phyloP scores from a whole-genome alignment of 2,329 filamentous ascomycete species.

The Emergomyces orientalis region DNA sequence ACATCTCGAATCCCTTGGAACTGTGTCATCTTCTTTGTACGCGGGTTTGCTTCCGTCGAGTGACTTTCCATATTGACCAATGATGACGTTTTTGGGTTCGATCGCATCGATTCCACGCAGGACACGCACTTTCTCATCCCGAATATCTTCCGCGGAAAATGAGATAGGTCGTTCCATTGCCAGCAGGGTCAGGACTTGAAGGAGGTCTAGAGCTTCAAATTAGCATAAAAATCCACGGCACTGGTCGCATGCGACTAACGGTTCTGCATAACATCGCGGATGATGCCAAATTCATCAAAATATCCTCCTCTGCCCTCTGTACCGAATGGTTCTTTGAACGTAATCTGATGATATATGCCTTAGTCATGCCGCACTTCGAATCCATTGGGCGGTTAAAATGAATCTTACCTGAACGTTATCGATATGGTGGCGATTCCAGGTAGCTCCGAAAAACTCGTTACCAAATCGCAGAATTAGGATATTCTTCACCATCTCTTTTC shows the following conservation, averaged over 20 bases:
- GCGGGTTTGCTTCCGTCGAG: slow-evolving; percentile 92
- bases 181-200: slow-evolving; percentile 90
- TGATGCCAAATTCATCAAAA: slow-evolving; percentile 99
- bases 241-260: slow-evolving; percentile 40
- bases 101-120: slow-evolving; percentile 87
- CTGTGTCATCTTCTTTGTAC: slow-evolving; percentile 98
- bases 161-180: slow-evolving; percentile 98
- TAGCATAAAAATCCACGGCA: background rate
- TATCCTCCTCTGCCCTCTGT: slow-evolving; percentile 97
- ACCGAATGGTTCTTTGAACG: slow-evolving; percentile 98
- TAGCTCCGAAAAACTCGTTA: slow-evolving; percentile 96
- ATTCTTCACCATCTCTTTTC: slow-evolving; percentile 99
- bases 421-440: slow-evolving; percentile 98
- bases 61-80: slow-evolving; percentile 95
- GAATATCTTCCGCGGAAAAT: slow-evolving; percentile 95
- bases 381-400: background rate
- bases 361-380: background rate
- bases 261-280: slow-evolving; percentile 99
- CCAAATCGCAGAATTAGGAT: slow-evolving; percentile 95
- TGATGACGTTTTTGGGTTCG: slow-evolving; percentile 99
- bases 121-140: slow-evolving; percentile 94
- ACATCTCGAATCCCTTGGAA: slow-evolving; percentile 93
- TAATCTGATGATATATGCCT: slow-evolving; percentile 49
- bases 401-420: slow-evolving; percentile 74
- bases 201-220: slow-evolving; percentile 49